These are phyloP conservation scores for Penicillium bovifimosum DNA, from an alignment of 495 filamentous ascomycete genomes.

Conservation along the genomic window DNA sequence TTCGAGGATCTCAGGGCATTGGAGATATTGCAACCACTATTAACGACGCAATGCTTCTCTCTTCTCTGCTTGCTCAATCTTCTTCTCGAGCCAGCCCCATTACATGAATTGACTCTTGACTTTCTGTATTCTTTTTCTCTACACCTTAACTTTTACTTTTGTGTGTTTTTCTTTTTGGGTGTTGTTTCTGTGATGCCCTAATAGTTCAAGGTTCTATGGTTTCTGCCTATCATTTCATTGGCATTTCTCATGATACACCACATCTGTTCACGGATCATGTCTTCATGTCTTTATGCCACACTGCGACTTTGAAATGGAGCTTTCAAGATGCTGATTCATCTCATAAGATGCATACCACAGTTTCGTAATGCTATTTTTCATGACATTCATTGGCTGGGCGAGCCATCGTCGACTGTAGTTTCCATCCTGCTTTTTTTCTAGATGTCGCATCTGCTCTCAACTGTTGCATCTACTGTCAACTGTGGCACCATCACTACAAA, in stretches of 20 bases:
- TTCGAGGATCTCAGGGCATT: conserved; percentile 9
- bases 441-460: no score
- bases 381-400: no score
- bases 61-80: background rate
- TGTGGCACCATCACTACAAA: no score
- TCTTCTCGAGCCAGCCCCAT: background rate
- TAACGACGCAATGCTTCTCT: conserved; percentile 6
- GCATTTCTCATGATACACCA: background rate
- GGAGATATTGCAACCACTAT: conserved; percentile 4
- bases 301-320: background rate
- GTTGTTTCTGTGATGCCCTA: background rate
- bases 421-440: no score
- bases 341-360: no score
- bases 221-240: background rate
- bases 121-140: background rate
- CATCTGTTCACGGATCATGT: background rate
- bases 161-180: no score
- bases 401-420: no score
- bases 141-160: background rate
- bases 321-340: background rate
- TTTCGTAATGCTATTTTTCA: no score
- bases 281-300: background rate
- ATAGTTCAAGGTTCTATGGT: background rate
- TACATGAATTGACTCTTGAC: background rate
- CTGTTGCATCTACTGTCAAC: no score